These are phyloP conservation scores for Raffaelea deltoideospora DNA, from an alignment of 2,329 filamentous ascomycete species.

Conservation along the genomic window DNA sequence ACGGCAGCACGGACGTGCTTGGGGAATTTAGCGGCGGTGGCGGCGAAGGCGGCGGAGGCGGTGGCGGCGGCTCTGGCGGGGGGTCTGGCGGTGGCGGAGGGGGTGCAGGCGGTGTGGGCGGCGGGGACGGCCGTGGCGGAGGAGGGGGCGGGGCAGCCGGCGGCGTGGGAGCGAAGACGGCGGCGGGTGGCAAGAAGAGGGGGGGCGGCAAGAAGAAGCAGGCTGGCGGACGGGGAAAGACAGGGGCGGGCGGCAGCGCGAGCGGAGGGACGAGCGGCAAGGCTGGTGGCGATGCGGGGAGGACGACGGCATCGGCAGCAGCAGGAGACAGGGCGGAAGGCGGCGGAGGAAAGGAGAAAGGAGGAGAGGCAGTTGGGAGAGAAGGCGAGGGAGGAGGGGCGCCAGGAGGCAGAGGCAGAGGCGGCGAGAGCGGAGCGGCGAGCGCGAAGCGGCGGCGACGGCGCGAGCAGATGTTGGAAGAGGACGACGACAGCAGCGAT, in stretches of 20 bases:
- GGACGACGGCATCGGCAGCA: neutral
- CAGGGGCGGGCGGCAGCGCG: neutral
- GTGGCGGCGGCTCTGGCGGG: neutral
- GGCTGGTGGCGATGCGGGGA: neutral
- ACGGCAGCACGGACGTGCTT: slow-evolving; percentile 58
- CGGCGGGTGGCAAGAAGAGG: neutral
- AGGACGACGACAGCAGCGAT: slow-evolving; percentile 77
- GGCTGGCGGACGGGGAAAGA: neutral
- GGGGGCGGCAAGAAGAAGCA: neutral
- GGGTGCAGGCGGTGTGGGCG: neutral
- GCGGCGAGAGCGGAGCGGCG: slow-evolving; percentile 23
- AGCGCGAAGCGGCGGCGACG: slow-evolving; percentile 53
- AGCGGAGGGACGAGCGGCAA: neutral
- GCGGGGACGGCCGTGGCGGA: neutral
- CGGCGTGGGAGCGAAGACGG: neutral
- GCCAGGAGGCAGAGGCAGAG: neutral
- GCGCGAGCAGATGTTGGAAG: slow-evolving; percentile 56
- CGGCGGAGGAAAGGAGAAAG: too few relatives aligned
- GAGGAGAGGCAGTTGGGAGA: too few relatives aligned
- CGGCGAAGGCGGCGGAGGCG: neutral
- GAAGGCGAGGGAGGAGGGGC: neutral
- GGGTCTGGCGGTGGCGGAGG: neutral
- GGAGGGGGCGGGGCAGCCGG: neutral
- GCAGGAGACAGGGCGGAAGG: too few relatives aligned
- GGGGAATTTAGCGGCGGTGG: slow-evolving; percentile 17